phyloP scores from a whole-genome alignment of 2,329 filamentous ascomycete species.

The Epichloe sibirici region DNA sequence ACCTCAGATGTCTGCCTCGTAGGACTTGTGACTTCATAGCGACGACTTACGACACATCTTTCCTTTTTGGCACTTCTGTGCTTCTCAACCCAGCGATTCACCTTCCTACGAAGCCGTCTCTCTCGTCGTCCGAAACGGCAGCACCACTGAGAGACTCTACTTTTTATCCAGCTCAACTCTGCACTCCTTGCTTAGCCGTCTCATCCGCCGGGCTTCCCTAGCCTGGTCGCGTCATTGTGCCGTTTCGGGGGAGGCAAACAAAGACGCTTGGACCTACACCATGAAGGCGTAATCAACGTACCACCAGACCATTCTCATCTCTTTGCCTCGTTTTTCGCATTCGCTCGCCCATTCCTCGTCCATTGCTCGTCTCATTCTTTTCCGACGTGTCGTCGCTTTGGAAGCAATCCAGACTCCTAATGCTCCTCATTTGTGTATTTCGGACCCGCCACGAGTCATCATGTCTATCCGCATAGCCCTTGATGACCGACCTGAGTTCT shows the following conservation, averaged over 20 bases:
- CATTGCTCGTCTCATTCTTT: not conserved
- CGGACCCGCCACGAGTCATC: conserved; percentile 12
- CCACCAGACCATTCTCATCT: not conserved
- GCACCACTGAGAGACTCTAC: not conserved
- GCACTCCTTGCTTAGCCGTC: not conserved
- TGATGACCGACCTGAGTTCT: conserved; percentile 56
- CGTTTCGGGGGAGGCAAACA: not conserved
- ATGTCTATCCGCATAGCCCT: conserved; percentile 59
- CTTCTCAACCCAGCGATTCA: not conserved
- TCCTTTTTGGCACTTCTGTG: not conserved
- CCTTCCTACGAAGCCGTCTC: not conserved
- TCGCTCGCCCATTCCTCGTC: not conserved
- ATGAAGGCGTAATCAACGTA: not conserved
- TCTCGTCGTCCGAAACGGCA: not conserved
- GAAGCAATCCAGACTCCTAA: not conserved
- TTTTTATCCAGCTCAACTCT: not conserved
- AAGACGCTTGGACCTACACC: not conserved
- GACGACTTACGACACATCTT: not conserved
- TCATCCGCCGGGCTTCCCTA: not conserved
- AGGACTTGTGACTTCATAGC: not conserved
- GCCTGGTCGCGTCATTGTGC: not conserved
- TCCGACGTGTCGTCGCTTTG: not conserved
- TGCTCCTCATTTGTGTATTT: not conserved
- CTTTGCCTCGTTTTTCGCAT: not conserved
- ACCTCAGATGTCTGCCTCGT: no score